Evolutionary conservation across 2,329 filamentous ascomycete genomes (phyloP).

Genomic region (Ascochyta rabiei): DNA sequence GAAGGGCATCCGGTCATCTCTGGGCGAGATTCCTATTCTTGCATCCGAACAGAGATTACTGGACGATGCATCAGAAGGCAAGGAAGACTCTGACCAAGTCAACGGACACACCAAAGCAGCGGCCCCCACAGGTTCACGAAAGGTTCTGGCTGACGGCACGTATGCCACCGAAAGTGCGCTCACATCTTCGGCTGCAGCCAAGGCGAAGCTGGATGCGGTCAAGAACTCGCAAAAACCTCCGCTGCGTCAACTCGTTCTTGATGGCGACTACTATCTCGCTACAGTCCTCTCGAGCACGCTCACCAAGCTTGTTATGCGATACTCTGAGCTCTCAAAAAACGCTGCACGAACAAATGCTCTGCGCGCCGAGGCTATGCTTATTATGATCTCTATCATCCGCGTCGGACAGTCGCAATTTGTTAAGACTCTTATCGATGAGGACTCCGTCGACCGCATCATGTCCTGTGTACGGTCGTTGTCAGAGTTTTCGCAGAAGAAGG

Average conservation of each 20-base stretch:
- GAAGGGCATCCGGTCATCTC: conserved; percentile 91
- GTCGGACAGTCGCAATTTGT: conserved; percentile 99
- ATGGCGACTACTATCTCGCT: conserved; percentile 95
- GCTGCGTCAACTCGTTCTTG: conserved; percentile 85
- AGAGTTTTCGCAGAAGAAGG: conserved; percentile 87
- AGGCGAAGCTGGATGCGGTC: conserved; percentile 91
- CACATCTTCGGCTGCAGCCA: conserved; percentile 87
- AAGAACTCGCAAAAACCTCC: conserved; percentile 97
- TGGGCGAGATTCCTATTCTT: conserved; percentile 96
- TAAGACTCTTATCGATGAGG: conserved; percentile 95
- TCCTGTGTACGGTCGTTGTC: conserved; percentile 91
- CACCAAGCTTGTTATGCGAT: conserved; percentile 97
- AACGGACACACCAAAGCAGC: conserved; percentile 78
- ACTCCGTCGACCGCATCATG: conserved; percentile 98
- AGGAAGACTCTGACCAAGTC: conserved; percentile 69
- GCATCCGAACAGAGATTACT: conserved; percentile 91
- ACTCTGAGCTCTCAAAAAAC: conserved; percentile 90
- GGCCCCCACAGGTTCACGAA: conserved; percentile 81
- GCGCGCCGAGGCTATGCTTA: conserved; percentile 96
- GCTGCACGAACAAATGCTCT: conserved; percentile 88
- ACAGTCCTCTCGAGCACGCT: conserved; percentile 95
- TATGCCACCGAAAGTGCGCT: conserved; percentile 97
- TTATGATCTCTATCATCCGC: conserved; percentile 98
- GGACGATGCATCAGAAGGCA: conserved; percentile 71
- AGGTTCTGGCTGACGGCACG: conserved; percentile 93